Evolutionary conservation across 164 flowering plant species (phyloP), one percentile per base, ranked within the genome.

Genomic region (Vitis riparia): DNA sequence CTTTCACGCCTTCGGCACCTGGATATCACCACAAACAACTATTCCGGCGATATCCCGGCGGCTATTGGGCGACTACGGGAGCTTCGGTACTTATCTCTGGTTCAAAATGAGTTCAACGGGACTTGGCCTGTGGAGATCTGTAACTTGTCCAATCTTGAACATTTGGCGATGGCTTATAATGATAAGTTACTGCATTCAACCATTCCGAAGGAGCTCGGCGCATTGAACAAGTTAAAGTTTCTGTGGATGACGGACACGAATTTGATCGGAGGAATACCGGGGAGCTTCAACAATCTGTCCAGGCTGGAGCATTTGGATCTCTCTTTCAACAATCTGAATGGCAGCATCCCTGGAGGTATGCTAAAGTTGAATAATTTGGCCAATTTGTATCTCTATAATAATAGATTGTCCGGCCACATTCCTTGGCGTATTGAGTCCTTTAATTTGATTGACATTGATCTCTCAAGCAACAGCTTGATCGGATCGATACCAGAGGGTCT

Each of bases 21-120:
- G 47, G 68, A 83, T 59, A 75, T 94, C 53, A 69, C 75, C 1
- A 85, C 47, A 0, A 94, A 94, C 75, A 86, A 88, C 70, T 92
- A 89, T 82, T 62, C 95, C 57, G 93, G 94, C 16, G 78, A 88
- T 56, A 81, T 94, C 19, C 97, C 97, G 0, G 63, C 75, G 13
- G 71, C 71, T 0, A 76, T 92, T 3, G 91, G 90, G 5, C 67
- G 76, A 1, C 58, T 92, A 13, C 10, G 73, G 14, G 68, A 65
- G 62, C 55, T 94, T 65, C 62, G 44, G 49, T 55, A 2, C 0
- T 67, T 94, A 57, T 1, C n/a, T 7, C 69, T 92, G 7, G 15
- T 67, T 16, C 59, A 11, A 11, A 92, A 85, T 30, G 68, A 68
- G 73, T 88, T 90, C 73, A 81, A 85, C 16, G 93, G 94, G 0